Base-by-base conservation (phyloP, 2,329 filamentous ascomycete genomes). In the Colletotrichum sp. region DNA sequence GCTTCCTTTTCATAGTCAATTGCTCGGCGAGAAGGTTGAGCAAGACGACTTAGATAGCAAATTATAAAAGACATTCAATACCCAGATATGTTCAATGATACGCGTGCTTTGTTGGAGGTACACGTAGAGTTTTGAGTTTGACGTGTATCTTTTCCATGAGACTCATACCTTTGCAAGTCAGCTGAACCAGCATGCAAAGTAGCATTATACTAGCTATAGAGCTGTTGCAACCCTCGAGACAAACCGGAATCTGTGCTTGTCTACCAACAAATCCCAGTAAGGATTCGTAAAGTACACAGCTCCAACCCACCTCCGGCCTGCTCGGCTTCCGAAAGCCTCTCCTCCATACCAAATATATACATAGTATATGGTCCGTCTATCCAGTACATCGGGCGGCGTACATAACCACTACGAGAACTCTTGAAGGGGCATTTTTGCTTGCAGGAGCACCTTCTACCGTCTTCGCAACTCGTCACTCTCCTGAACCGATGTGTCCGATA, bases 361-460 rank as follows among this genome's bases (percentile, higher is more conserved):
- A 13, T 13, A 22, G 11, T 1, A n/a, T 52, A 13, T 22, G 39
- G 0, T 8, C n/a, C n/a, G 2, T 52, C 44, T 52, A 12, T 13
- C 44, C 11, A 0, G 44, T 25, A 6, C 1, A 1, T 25, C 6
- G 44, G 22, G 44, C n/a, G 6, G n/a, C 0, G 44, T 52, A 22
- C 44, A 1, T 1, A 22, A 22, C 4, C n/a, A 22, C n/a, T 13
- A n/a, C 2, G 1, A 52, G 1, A 25, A 22, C 0, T 52, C n/a
- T 12, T 52, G 44, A 52, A 22, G 44, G 1, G n/a, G 0, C 36
- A 0, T 36, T 7, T 16, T 22, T 48, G 19, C 44, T 22, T 52
- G 0, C n/a, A 19, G 44, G n/a, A 25, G 11, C n/a, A 22, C 1
- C 12, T 5, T 52, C 44, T 22, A 22, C n/a, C 44, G n/a, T 22